These are phyloP conservation scores for Cichorium intybus DNA, from an alignment of 140 eudicot genomes.

Conservation along the genomic window DNA sequence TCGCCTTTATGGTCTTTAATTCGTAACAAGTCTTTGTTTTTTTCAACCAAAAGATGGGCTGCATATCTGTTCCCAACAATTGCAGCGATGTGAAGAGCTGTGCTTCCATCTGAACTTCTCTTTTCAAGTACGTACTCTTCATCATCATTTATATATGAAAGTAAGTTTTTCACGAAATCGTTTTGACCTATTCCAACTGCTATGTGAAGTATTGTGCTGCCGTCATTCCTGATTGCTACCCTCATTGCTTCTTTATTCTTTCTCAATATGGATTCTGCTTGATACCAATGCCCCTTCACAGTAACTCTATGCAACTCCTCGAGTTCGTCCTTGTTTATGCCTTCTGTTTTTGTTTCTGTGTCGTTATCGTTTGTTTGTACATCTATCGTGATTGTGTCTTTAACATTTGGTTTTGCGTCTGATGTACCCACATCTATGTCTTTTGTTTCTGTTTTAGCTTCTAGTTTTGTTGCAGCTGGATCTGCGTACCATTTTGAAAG, in stretches of 20 bases:
- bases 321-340: neutral
- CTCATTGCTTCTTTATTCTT: neutral
- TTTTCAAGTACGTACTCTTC: neutral
- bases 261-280: neutral
- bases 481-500: neutral
- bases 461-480: neutral
- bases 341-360: neutral
- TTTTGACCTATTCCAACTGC: neutral
- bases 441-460: neutral
- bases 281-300: neutral
- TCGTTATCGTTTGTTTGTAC: neutral
- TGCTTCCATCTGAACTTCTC: neutral
- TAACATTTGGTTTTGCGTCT: no score
- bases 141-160: neutral
- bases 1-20: neutral
- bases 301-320: neutral
- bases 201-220: neutral
- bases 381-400: neutral
- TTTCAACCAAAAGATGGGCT: neutral
- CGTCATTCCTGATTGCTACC: neutral
- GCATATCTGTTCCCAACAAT: neutral
- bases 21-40: no score
- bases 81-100: neutral
- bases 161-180: neutral
- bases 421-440: no score